Conservation (phyloP, 345 rosid species). For the Leavenworthia alabamica region DNA sequence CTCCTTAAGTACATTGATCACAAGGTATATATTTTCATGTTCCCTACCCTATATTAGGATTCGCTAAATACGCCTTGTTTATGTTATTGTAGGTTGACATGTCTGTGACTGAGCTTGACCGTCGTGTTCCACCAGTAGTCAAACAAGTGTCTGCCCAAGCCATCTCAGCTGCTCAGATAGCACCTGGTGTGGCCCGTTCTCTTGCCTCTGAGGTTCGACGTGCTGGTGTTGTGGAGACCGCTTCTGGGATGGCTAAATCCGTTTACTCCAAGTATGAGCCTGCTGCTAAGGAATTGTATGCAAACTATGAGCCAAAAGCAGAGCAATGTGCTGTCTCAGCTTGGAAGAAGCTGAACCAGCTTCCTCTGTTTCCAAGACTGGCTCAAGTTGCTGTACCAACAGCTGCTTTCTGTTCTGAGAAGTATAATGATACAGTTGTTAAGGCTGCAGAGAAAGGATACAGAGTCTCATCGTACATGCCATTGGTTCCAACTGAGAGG, state of each 20-base stretch:
- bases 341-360: conserved; percentile 72
- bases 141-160: conserved; percentile 77
- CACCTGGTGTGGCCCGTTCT: conserved; percentile 55
- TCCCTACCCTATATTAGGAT: background rate
- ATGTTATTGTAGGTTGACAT: conserved; percentile 58
- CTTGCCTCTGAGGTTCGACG: conserved; percentile 62
- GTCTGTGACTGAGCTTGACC: conserved; percentile 55
- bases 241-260: conserved; percentile 62
- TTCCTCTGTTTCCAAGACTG: conserved; percentile 78
- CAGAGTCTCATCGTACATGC: conserved; percentile 63
- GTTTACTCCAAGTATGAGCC: conserved; percentile 74
- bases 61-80: too few species aligned
- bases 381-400: conserved; percentile 71
- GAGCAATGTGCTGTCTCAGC: conserved; percentile 73
- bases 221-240: conserved; percentile 59
- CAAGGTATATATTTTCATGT: conserved; percentile 42
- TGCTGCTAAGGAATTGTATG: conserved; percentile 64
- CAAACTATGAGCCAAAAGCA: conserved; percentile 71
- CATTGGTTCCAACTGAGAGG: conserved; percentile 77
- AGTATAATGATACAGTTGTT: conserved; percentile 66
- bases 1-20: conserved; percentile 72
- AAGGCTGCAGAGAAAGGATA: conserved; percentile 74
- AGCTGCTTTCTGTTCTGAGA: conserved; percentile 70
- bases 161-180: conserved; percentile 56
- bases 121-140: conserved; percentile 57